Conservation (phyloP, 345 rosid species). For the Sonneratia alba region DNA sequence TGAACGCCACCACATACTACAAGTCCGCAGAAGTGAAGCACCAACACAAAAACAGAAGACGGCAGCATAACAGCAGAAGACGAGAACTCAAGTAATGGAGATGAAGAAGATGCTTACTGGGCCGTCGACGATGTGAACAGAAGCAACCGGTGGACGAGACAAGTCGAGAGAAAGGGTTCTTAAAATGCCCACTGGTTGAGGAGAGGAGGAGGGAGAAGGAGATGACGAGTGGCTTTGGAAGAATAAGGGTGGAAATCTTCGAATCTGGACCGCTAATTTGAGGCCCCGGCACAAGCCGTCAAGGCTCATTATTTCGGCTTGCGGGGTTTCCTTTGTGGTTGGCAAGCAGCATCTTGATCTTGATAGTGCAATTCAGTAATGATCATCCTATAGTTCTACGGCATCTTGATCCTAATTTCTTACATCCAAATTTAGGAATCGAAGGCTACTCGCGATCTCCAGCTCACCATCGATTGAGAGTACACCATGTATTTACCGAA, state of each 20-base stretch:
- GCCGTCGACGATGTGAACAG: background rate
- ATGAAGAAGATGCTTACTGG: background rate
- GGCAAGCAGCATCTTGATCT: too few species aligned
- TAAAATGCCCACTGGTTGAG: background rate
- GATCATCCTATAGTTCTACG: too few species aligned
- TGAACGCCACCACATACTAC: background rate
- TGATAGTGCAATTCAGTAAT: too few species aligned
- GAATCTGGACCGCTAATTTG: background rate
- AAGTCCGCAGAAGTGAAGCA: background rate
- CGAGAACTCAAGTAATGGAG: background rate
- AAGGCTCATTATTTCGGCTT: too few species aligned
- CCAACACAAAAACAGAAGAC: background rate
- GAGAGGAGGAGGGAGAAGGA: background rate
- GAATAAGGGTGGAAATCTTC: background rate
- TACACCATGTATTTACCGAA: too few species aligned
- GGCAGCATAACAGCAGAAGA: background rate
- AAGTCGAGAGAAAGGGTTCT: background rate
- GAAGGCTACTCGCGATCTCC: too few species aligned
- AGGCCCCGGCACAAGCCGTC: background rate
- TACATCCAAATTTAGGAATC: too few species aligned
- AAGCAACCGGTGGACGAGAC: background rate
- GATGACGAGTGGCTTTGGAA: background rate
- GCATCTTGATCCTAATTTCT: too few species aligned
- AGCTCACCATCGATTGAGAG: too few species aligned
- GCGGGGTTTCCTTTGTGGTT: too few species aligned